Evolutionary conservation across 1,284 basidiomycete genomes (phyloP), one percentile per base, ranked within the genome.

Genomic region (Cutaneotrichosporon sp.): DNA sequence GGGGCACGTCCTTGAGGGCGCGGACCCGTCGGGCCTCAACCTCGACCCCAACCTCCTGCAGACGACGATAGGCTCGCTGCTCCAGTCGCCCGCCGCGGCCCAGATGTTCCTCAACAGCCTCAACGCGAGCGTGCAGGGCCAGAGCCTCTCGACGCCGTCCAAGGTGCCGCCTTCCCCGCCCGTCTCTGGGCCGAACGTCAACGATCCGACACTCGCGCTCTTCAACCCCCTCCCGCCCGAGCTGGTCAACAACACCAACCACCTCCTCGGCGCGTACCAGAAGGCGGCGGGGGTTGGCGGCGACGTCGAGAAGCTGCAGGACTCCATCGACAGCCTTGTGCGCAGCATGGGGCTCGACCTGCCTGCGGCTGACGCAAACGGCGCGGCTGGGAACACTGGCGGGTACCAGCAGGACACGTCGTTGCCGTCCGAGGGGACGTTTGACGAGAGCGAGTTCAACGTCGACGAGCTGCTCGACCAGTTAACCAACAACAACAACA

Each of bases 281-380:
- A 83, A 84, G 54, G 82, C 89, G 0, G 73, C 84, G 27, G 87
- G 87, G 61, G 88, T 92, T 52, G 85, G 87, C 57, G 82, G 83
- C 50, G 89, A 91, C 60, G 88, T 92, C 29, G 86, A 89, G 64
- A 83, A 85, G 47, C 79, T 93, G 57, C 87, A 90, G 68, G 82
- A 81, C 38, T 87, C 85, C 66, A 88, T 94, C 65, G 86, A 91
- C 63, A 84, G 85, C 13, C 82, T 93, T 42, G 88, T 92, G 50
- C 83, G 87, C 69, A 84, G 84, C 57, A 83, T 90, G 60, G 89
- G 89, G 2, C 79, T 91, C 42, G 87, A 78, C 52, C 25, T 72
- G 36, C 69, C 72, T 2, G 27, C 59, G 27, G 24, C 18, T n/a
- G 43, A 20, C 18, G 8, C 16, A 29, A 13, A 18, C 34, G 45